Evolutionary conservation across 1,284 basidiomycete genomes (phyloP).

Genomic region (Boletus semigastroideus): DNA sequence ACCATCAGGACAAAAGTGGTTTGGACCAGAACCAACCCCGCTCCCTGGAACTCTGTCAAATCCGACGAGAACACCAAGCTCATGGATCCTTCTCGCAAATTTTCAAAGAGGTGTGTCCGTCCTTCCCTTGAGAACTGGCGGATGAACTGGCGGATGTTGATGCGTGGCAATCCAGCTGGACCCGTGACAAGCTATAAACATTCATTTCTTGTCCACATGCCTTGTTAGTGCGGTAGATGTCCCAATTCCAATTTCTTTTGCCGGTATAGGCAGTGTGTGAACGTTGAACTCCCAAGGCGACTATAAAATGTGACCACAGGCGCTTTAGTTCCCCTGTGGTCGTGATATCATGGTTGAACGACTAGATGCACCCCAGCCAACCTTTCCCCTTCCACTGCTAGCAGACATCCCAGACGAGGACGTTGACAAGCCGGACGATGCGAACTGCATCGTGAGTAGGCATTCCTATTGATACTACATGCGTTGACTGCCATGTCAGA

Average conservation of each 20-base stretch:
- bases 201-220: conserved; percentile 4
- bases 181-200: conserved; percentile 61
- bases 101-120: conserved; percentile 62
- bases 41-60: conserved; percentile 77
- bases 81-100: conserved; percentile 65
- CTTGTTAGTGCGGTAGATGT: conserved; percentile 20
- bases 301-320: background rate
- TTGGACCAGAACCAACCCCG: conserved; percentile 79
- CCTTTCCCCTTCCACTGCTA: conserved; percentile 40
- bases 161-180: conserved; percentile 51
- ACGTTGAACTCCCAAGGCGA: background rate
- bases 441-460: conserved; percentile 16
- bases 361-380: conserved; percentile 43
- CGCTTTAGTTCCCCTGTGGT: background rate
- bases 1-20: conserved; percentile 48
- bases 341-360: conserved; percentile 39
- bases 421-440: conserved; percentile 49
- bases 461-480: background rate
- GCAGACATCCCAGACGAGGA: conserved; percentile 46
- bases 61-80: conserved; percentile 72
- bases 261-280: background rate
- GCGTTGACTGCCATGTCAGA: conserved; percentile 18
- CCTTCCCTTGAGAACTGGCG: background rate
- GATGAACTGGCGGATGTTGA: conserved; percentile 9
- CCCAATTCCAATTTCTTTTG: conserved; percentile 17